Evolutionary conservation across 2,329 filamentous ascomycete species (phyloP).

Genomic region (Pestalotiopsis sp.): DNA sequence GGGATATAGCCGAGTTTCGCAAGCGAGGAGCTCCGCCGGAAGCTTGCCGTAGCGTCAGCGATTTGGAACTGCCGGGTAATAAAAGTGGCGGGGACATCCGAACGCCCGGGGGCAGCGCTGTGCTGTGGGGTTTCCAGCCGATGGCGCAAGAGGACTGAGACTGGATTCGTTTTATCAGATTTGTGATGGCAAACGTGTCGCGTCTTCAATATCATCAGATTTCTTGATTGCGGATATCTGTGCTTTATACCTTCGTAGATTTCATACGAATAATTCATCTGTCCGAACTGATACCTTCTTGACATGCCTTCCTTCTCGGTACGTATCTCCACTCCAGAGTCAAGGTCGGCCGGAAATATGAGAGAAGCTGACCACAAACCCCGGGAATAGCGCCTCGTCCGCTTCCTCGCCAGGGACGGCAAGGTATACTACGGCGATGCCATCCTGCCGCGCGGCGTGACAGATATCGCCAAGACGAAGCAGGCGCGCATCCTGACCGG

Average conservation of each 20-base stretch:
- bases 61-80: not conserved
- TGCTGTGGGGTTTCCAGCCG: not conserved
- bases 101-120: not conserved
- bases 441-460: conserved; percentile 63
- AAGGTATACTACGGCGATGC: conserved; percentile 75
- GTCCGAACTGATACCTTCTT: no score
- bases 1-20: not conserved
- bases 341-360: not conserved
- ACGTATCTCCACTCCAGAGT: conserved; percentile 23
- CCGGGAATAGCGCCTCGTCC: conserved; percentile 63
- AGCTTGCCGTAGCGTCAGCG: not conserved
- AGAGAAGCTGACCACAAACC: not conserved
- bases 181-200: not conserved
- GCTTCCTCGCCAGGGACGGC: conserved; percentile 74
- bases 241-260: not conserved
- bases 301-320: conserved; percentile 50
- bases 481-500: conserved; percentile 66
- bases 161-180: not conserved
- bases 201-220: not conserved
- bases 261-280: no score
- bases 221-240: not conserved
- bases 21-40: not conserved
- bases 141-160: not conserved
- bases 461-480: conserved; percentile 62
- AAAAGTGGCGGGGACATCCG: not conserved